A percentile compares a stretch with the other conserved stretches of the same genome.
These are phyloP conservation scores for Scenedesmus sp. DNA, from an alignment of 163 green algal genomes.

Conservation along the genomic window DNA sequence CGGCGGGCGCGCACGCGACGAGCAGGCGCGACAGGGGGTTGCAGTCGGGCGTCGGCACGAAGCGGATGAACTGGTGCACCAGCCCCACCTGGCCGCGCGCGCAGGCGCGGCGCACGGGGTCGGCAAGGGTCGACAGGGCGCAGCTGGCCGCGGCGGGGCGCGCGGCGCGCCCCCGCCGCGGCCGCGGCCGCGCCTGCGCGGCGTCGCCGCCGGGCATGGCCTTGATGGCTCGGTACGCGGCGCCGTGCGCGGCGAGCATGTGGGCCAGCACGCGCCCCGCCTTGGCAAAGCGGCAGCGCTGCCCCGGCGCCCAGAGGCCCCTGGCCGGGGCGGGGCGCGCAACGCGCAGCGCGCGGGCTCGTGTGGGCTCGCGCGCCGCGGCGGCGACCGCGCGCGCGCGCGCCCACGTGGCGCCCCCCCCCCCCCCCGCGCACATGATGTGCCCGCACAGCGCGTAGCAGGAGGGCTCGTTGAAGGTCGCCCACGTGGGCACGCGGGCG, in stretches of 20 bases:
- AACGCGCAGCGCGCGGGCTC: neutral
- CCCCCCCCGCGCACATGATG: too few species aligned
- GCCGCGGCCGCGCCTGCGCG: conserved; percentile 58
- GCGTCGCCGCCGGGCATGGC: conserved; percentile 59
- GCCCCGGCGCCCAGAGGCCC: conserved; percentile 53
- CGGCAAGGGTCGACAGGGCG: too few species aligned
- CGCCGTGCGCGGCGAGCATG: conserved; percentile 68
- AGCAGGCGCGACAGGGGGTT: conserved; percentile 11
- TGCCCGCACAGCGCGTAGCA: conserved; percentile 53
- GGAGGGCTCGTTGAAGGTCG: conserved; percentile 91
- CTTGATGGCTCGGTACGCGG: conserved; percentile 80
- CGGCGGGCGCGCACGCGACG: conserved; percentile 11
- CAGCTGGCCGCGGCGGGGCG: too few species aligned
- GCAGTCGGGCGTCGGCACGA: conserved; percentile 43
- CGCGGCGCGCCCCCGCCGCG: too few species aligned
- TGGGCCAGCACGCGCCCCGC: conserved; percentile 50
- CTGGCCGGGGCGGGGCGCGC: too few species aligned
- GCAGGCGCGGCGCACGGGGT: too few species aligned
- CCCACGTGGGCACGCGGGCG: conserved; percentile 67
- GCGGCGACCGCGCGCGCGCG: too few species aligned
- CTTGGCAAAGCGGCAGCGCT: conserved; percentile 4
- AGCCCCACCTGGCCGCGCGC: conserved; percentile 67
- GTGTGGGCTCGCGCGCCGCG: too few species aligned
- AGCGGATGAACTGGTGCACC: conserved; percentile 70
- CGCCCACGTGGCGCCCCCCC: too few species aligned